Evolutionary conservation across 768 basidiomycete species (phyloP).

Genomic region (Imleria badia): DNA sequence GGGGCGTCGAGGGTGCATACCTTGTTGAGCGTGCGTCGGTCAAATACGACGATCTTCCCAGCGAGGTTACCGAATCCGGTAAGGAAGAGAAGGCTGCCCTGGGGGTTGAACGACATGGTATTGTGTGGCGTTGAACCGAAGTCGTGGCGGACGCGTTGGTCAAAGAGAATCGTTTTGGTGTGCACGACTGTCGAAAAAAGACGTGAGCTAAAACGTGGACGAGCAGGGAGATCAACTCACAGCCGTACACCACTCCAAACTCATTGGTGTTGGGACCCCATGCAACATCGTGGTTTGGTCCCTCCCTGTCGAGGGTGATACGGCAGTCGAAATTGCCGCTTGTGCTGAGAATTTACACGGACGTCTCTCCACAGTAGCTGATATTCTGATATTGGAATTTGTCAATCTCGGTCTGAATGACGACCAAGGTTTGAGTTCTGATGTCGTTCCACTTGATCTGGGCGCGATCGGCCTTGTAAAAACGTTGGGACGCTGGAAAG

Average conservation of each 20-base stretch:
- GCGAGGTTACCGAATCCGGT: slow-evolving; percentile 98
- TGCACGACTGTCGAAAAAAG: slow-evolving; percentile 72
- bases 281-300: slow-evolving; percentile 92
- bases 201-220: not conserved
- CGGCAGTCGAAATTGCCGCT: slow-evolving; percentile 93
- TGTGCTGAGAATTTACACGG: slow-evolving; percentile 87
- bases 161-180: slow-evolving; percentile 88
- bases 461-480: slow-evolving; percentile 93
- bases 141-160: slow-evolving; percentile 88
- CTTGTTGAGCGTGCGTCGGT: slow-evolving; percentile 83
- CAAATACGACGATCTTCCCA: slow-evolving; percentile 90
- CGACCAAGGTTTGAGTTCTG: slow-evolving; percentile 86
- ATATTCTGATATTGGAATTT: slow-evolving; percentile 96
- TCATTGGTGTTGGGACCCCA: slow-evolving; percentile 98
- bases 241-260: slow-evolving; percentile 95
- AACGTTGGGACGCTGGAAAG: slow-evolving; percentile 70
- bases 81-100: slow-evolving; percentile 81
- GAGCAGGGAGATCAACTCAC: slow-evolving; percentile 48
- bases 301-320: slow-evolving; percentile 89
- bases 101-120: slow-evolving; percentile 93
- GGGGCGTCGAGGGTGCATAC: slow-evolving; percentile 87
- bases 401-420: slow-evolving; percentile 96
- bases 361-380: slow-evolving; percentile 98
- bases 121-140: slow-evolving; percentile 91
- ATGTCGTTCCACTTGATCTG: slow-evolving; percentile 96